phyloP scores from a whole-genome alignment of 169 alveolate species.

The Ophryocystis elektroscirrha region DNA sequence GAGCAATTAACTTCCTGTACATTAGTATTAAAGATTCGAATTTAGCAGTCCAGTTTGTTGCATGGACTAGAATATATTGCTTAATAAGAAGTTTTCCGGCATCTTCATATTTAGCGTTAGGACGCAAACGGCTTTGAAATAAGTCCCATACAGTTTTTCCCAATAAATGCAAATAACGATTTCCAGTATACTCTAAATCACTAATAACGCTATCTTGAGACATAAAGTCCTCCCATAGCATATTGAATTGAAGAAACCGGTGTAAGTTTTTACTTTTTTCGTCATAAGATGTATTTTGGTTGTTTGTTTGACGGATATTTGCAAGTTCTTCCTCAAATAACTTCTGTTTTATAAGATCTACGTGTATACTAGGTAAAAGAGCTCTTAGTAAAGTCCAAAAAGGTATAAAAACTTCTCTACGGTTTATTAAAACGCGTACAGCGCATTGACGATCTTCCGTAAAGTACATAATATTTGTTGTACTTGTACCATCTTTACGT shows the following conservation, averaged over 20 bases:
- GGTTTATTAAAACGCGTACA: conserved; percentile 30
- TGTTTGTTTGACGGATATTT: conserved; percentile 10
- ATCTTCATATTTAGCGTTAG: conserved; percentile 67
- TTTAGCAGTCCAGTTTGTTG: conserved; percentile 62
- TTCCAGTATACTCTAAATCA: conserved; percentile 50
- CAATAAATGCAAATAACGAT: conserved; percentile 43
- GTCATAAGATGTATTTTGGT: conserved; percentile 7
- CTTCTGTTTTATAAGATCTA: conserved; percentile 21
- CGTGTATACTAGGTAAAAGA: conserved; percentile 9
- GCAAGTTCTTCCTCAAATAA: conserved; percentile 25
- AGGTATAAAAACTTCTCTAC: conserved; percentile 17
- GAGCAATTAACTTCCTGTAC: conserved; percentile 73
- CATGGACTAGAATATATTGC: conserved; percentile 75
- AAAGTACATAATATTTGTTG: conserved; percentile 28
- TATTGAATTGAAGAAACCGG: conserved; percentile 21
- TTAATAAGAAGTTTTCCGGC: conserved; percentile 71
- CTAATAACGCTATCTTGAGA: conserved; percentile 29
- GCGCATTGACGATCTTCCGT: conserved; percentile 38
- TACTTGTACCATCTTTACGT: conserved; percentile 35
- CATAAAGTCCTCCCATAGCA: conserved; percentile 27
- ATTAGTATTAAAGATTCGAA: conserved; percentile 69
- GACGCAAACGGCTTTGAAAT: conserved; percentile 41
- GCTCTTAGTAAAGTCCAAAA: conserved; percentile 14
- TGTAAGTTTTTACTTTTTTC: too few relatives aligned
- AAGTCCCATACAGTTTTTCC: conserved; percentile 47